These are phyloP conservation scores for Boletellus emodensis DNA, from an alignment of 768 basidiomycete species.

Conservation along the genomic window DNA sequence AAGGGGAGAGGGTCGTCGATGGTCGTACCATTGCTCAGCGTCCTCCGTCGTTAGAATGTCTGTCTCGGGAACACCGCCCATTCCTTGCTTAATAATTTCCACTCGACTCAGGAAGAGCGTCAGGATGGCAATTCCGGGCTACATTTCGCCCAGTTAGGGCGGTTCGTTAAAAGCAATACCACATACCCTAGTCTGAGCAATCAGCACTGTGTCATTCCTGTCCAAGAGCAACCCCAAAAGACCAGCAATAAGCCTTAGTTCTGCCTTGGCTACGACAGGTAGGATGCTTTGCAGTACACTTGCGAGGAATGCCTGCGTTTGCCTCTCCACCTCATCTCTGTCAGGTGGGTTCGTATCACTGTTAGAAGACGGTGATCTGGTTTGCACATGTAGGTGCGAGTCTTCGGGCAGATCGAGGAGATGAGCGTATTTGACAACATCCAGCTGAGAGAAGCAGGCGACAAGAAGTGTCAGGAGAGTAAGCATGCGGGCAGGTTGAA, in stretches of 20 bases:
- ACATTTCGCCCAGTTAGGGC: constrained; percentile 1
- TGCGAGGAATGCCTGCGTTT: constrained; percentile 85
- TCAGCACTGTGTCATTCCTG: constrained; percentile 64
- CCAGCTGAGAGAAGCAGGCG: constrained; percentile 91
- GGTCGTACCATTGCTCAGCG: constrained; percentile 68
- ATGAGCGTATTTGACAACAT: constrained; percentile 79
- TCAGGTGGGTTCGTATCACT: constrained; percentile 31
- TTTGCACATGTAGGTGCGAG: constrained; percentile 31
- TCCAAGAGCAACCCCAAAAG: constrained; percentile 80
- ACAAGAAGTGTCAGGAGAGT: constrained; percentile 88
- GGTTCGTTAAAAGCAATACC: not conserved
- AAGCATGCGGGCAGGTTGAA: constrained; percentile 73
- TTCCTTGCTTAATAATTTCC: constrained; percentile 83
- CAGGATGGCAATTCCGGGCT: constrained; percentile 91
- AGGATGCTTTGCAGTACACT: constrained; percentile 86
- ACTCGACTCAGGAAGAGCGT: constrained; percentile 90
- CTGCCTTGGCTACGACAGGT: constrained; percentile 73
- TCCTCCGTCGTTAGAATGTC: constrained; percentile 70
- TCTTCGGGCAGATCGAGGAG: constrained; percentile 66
- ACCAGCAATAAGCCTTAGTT: constrained; percentile 79
- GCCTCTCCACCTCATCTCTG: constrained; percentile 71
- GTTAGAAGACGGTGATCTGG: constrained; percentile 16
- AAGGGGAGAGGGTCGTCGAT: not conserved
- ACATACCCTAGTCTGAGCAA: constrained; percentile 80
- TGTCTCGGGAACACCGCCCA: constrained; percentile 47